Base-by-base conservation (phyloP, 805 yeast genomes). In the Lipomyces orientalis region DNA sequence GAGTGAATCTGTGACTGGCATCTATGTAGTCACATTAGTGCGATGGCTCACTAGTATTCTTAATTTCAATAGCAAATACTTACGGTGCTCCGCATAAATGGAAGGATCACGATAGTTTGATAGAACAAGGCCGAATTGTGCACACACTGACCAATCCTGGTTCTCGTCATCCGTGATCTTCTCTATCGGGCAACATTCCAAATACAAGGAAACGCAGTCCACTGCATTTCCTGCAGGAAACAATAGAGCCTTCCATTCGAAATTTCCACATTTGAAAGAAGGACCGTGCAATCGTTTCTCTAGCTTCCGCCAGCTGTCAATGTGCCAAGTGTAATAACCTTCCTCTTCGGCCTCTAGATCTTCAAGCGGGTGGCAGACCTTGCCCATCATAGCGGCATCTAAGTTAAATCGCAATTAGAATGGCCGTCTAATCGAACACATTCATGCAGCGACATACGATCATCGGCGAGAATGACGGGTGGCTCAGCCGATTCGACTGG, bases 71-170 rank as follows among this genome's bases (percentile, higher is more conserved):
- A 19, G 22, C 34, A 25, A 46, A n/a, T 16, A 64, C 65, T 58
- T 10, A 62, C 66, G 83, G 73, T 87, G 88, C 12, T 84, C 79
- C 33, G 86, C 81, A 75, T 85, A 87, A n/a, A 86, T 80, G 4
- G 82, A 77, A 0, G 93, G 90, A 74, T 88, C 86, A 4, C 81
- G 81, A 0, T 97, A 97, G 75, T 90, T 90, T 86, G 97, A 93
- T 65, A 91, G 82, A 60, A 89, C 90, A 54, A 95, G 83, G 3
- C 90, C 90, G 79, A 95, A 95, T 74, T 93, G 97, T 1, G 95
- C 97, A 79, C 98, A 93, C n/a, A 87, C 88, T 64, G 88, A 87
- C 97, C 97, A 93, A 65, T 86, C 85, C 2, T 68, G 62, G 16
- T 66, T 69, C 25, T 64, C 72, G 4, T 62, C 71, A 35, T 62